phyloP scores from a whole-genome alignment of 2,329 filamentous ascomycete species.

The Fusarium subtropicale region DNA sequence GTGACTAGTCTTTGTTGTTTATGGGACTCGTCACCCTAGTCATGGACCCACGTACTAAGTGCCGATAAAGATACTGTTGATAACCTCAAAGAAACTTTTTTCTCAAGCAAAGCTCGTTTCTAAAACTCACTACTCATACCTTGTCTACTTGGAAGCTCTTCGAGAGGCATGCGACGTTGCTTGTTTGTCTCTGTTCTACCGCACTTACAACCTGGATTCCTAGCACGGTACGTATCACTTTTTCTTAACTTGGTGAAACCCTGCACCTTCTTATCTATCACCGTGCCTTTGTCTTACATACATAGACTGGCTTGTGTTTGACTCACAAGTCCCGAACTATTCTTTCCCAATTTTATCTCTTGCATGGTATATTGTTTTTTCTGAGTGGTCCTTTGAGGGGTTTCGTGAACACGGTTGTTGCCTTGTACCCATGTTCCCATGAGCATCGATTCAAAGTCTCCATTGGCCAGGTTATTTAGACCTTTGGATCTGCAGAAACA shows the following conservation, averaged over 20 bases:
- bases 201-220: neutral
- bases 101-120: neutral
- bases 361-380: neutral
- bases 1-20: neutral
- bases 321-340: conserved; percentile 3
- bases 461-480: conserved; percentile 36
- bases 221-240: conserved; percentile 21
- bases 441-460: conserved; percentile 20
- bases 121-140: neutral
- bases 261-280: conserved; percentile 18
- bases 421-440: conserved; percentile 38
- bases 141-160: neutral
- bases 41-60: conserved; percentile 22
- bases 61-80: conserved; percentile 18
- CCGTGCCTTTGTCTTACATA: conserved; percentile 17
- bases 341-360: neutral
- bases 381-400: conserved; percentile 34
- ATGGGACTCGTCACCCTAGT: conserved; percentile 9
- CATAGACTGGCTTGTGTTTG: neutral
- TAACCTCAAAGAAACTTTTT: conserved; percentile 4
- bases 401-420: conserved; percentile 30
- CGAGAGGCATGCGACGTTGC: conserved; percentile 21
- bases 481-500: conserved; percentile 13
- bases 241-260: neutral
- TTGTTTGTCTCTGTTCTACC: neutral